Conservation (phyloP, 306 rosid species). For the Hippophae rhamnoides region DNA sequence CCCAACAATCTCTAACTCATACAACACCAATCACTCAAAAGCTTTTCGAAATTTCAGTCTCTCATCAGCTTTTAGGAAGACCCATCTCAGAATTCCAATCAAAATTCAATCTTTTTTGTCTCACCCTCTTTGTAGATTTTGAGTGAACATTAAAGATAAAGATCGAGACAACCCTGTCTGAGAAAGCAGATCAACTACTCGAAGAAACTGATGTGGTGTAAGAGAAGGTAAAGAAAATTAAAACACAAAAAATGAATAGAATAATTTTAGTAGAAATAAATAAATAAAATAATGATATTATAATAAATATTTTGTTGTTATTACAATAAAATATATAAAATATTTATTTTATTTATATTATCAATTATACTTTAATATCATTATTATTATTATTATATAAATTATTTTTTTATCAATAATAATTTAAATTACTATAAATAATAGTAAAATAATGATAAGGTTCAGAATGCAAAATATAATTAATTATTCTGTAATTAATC, state of each 20-base stretch:
- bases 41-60: constrained; percentile 9
- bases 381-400: too few species aligned
- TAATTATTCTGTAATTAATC: too few species aligned
- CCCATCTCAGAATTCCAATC: constrained; percentile 37
- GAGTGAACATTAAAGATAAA: constrained; percentile 35
- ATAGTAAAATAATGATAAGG: constrained; percentile 1
- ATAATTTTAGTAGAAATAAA: background rate
- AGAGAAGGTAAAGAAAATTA: constrained; percentile 53
- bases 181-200: constrained; percentile 89
- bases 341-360: too few species aligned
- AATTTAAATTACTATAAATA: background rate
- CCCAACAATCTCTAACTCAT: constrained; percentile 29
- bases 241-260: background rate
- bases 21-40: constrained; percentile 16
- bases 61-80: constrained; percentile 19
- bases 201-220: constrained; percentile 49
- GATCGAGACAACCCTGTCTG: constrained; percentile 56
- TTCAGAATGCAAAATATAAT: background rate
- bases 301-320: too few species aligned
- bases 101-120: constrained; percentile 10
- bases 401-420: background rate
- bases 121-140: constrained; percentile 23
- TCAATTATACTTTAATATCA: too few species aligned
- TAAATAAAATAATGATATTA: background rate
- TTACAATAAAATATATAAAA: too few species aligned